These are phyloP conservation scores for Calocybe gambosa DNA, from an alignment of 1,284 basidiomycete species.

Conservation along the genomic window DNA sequence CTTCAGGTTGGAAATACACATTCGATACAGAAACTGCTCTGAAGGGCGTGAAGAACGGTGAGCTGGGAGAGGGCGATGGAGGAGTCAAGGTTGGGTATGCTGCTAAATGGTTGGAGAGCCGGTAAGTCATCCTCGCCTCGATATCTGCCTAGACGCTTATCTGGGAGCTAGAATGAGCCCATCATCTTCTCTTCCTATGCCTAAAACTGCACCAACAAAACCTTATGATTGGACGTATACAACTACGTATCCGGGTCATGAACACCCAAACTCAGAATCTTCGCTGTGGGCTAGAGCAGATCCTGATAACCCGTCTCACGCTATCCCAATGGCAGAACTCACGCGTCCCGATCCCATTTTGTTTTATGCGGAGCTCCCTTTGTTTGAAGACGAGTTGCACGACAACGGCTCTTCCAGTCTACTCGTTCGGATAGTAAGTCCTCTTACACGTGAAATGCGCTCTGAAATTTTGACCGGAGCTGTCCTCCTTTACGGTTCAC, in stretches of 20 bases:
- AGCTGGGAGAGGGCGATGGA: slow-evolving; percentile 74
- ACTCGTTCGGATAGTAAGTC: slow-evolving; percentile 78
- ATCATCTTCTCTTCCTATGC: slow-evolving; percentile 59
- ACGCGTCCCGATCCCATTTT: slow-evolving; percentile 90
- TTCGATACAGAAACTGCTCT: slow-evolving; percentile 75
- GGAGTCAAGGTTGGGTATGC: slow-evolving; percentile 93
- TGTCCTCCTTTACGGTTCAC: neutral
- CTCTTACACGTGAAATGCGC: neutral
- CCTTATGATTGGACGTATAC: slow-evolving; percentile 99
- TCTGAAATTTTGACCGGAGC: too few species aligned
- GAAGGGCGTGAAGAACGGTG: slow-evolving; percentile 68
- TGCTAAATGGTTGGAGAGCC: slow-evolving; percentile 87
- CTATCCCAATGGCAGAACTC: slow-evolving; percentile 77
- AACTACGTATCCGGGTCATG: slow-evolving; percentile 75
- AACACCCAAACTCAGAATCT: slow-evolving; percentile 19
- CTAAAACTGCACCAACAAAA: slow-evolving; percentile 70
- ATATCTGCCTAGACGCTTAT: neutral
- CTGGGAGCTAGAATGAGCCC: slow-evolving; percentile 50
- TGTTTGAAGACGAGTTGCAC: slow-evolving; percentile 93
- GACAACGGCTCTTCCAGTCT: slow-evolving; percentile 87
- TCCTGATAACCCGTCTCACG: slow-evolving; percentile 45
- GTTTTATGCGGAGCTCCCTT: slow-evolving; percentile 88
- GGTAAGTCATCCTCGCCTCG: slow-evolving; percentile 42
- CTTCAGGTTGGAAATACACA: slow-evolving; percentile 58
- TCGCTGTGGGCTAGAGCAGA: slow-evolving; percentile 48